Evolutionary conservation across 441 rosid species (phyloP).

Genomic region (Erysimum cheiri): DNA sequence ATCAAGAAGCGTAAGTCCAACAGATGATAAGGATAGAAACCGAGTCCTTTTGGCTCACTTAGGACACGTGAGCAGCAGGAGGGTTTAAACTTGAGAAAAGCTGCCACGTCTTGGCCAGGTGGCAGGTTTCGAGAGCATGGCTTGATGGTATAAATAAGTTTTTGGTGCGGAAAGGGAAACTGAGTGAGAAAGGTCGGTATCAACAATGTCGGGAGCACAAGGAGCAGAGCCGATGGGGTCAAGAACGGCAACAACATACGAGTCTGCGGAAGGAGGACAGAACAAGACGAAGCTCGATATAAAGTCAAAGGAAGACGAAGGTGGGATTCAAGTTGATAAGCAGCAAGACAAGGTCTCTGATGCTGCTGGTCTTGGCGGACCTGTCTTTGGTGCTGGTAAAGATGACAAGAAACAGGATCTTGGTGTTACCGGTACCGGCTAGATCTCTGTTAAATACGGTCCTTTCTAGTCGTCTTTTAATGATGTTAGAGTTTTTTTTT

Average conservation of each 20-base stretch:
- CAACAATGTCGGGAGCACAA: constrained; percentile 47
- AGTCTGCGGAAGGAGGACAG: constrained; percentile 45
- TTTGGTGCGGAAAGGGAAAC: neutral
- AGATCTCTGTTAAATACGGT: neutral
- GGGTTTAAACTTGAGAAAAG: neutral
- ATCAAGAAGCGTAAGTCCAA: constrained; percentile 31
- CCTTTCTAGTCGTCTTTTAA: constrained; percentile 1
- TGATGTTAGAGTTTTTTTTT: neutral
- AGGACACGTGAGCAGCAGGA: constrained; percentile 25
- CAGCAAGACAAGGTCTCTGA: constrained; percentile 39
- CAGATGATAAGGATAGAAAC: constrained; percentile 22
- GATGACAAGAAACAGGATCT: constrained; percentile 44
- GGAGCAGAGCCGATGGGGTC: constrained; percentile 50
- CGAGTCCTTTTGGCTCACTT: neutral
- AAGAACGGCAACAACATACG: constrained; percentile 42
- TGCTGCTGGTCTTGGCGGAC: constrained; percentile 49
- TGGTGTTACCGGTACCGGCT: constrained; percentile 48
- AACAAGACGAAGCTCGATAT: constrained; percentile 46
- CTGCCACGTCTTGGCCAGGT: constrained; percentile 24
- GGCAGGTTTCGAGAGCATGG: constrained; percentile 17
- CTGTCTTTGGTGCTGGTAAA: constrained; percentile 46
- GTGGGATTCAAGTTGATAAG: constrained; percentile 46
- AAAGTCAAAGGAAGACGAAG: constrained; percentile 45
- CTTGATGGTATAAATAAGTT: neutral
- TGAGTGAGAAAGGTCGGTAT: neutral